phyloP scores from a whole-genome alignment of 1,284 basidiomycete species.

The Clitocybe nebularis region DNA sequence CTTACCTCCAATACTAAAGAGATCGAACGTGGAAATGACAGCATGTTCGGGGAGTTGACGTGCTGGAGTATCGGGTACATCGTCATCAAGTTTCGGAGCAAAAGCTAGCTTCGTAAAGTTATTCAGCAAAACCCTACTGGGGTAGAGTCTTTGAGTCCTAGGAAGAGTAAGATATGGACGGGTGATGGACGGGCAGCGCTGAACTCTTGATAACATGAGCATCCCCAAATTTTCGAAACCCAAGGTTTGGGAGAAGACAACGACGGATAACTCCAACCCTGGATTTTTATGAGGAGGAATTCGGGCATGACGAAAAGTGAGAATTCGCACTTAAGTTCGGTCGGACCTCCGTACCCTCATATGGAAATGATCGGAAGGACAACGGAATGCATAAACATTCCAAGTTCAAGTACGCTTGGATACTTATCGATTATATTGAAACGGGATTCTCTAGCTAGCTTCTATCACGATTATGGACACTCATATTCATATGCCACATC shows the following conservation, averaged over 20 bases:
- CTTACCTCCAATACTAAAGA: conserved; percentile 88
- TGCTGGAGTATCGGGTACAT: conserved; percentile 9
- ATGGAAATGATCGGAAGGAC: conserved; percentile 7
- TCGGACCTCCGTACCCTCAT: conserved; percentile 15
- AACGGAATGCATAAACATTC: too few relatives aligned
- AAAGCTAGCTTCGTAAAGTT: conserved; percentile 1
- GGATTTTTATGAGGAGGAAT: conserved; percentile 7
- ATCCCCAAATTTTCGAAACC: neutral
- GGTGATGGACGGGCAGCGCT: too few relatives aligned
- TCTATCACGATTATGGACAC: too few relatives aligned
- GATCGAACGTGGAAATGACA: conserved; percentile 89
- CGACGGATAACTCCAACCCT: neutral
- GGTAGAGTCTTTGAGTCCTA: too few relatives aligned
- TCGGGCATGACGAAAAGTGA: conserved; percentile 20
- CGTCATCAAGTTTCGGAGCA: conserved; percentile 7
- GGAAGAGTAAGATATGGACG: too few relatives aligned
- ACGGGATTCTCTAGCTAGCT: too few relatives aligned
- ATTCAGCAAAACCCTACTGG: conserved; percentile 2
- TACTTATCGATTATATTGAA: too few relatives aligned
- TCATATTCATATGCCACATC: too few relatives aligned
- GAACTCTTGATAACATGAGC: conserved; percentile 10
- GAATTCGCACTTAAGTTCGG: conserved; percentile 5
- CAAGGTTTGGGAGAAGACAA: neutral
- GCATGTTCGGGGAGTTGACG: conserved; percentile 70
- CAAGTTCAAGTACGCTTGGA: too few relatives aligned